Base-by-base conservation (phyloP, 345 rosid species). In the Combretum micranthum region DNA sequence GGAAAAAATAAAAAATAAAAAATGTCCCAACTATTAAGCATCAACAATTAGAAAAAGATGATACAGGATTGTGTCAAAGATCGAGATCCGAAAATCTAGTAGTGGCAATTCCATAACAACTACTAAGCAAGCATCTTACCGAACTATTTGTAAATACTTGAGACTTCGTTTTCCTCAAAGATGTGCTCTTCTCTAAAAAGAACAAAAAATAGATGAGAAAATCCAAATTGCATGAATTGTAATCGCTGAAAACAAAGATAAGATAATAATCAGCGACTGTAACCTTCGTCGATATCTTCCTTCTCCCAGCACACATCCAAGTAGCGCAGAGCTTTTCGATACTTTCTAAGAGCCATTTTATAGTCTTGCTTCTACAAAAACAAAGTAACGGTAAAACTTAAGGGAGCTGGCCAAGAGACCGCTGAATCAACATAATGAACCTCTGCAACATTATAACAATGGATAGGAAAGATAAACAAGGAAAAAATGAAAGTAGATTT, bases 241-340 rank as follows among this genome's bases (percentile, higher is more conserved):
- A 2, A 32, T 32, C 16, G 1, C 13, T 12, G 20, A 39, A 55
- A n/a, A 12, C 15, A 20, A 43, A 19, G 14, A 50, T 49, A 18
- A 54, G 20, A 50, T 11, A 8, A 44, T 46, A 56, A 12, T 63
- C 51, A 4, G 48, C 44, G 68, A 21, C 20, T 9, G 15, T 48
- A 22, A 85, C 99, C 97, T 82, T 87, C 90, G 47, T 94, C 93
- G 49, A 90, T 94, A 61, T 86, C 95, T 2, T 90, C 95, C 66
- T 94, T 83, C 86, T 89, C 97, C 99, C 97, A 94, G 80, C 96
- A 85, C 62, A 83, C 75, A 70, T 94, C 97, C 63, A 94, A 73
- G 65, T 85, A 90, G 8, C 87, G 84, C 49, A 93, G 60, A 54
- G 88, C 92, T 80, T 93, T 94, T 22, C 92, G 82, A 63, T 94